Evolutionary conservation across 2,329 filamentous ascomycete species (phyloP), one percentile per base, ranked within the genome.

Genomic region (Paramyrothecium sp.): DNA sequence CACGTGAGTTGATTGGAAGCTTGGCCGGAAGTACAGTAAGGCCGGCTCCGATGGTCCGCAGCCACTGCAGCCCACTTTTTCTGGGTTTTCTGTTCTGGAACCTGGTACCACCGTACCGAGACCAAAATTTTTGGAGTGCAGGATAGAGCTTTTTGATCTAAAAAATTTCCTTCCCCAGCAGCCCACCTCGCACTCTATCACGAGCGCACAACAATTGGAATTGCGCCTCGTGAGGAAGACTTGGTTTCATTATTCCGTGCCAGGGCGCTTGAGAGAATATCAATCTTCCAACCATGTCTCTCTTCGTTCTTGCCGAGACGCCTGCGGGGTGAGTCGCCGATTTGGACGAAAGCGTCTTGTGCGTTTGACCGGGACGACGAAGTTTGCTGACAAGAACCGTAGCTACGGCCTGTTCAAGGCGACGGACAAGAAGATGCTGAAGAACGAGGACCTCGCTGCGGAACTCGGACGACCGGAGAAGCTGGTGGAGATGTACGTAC

Each of bases 341-440:
- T 53, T 30, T 16, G 38, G 38, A 44, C 38, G 13, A 44, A 16
- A 17, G 38, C 7, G 38, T 44, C 38, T 44, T 19, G 54, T 55
- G n/a, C 38, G 38, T 44, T 44, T 44, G 38, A 7, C 38, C 38
- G 5, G 4, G 50, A 21, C 51, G 26, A 34, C 47, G 23, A 47
- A 23, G 56, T 30, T 30, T 50, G 61, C 74, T 76, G 71, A 72
- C 70, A 63, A 63, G 59, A 57, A 63, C 20, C n/a, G 65, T 68
- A 96, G 95, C 75, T 98, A 98, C 81, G 95, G 93, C 77, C 87
- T 99, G 75, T 92, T 99, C 82, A 98, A 99, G 84, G 90, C 94
- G 68, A 92, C 93, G 76, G 94, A 98, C 85, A 98, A 97, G 87
- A 98, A 98, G 83, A 85, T 98, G 59, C 83, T 99, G 64, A 95